phyloP scores from a whole-genome alignment of 2,329 filamentous ascomycete genomes.

The Emmonsia crescens region DNA sequence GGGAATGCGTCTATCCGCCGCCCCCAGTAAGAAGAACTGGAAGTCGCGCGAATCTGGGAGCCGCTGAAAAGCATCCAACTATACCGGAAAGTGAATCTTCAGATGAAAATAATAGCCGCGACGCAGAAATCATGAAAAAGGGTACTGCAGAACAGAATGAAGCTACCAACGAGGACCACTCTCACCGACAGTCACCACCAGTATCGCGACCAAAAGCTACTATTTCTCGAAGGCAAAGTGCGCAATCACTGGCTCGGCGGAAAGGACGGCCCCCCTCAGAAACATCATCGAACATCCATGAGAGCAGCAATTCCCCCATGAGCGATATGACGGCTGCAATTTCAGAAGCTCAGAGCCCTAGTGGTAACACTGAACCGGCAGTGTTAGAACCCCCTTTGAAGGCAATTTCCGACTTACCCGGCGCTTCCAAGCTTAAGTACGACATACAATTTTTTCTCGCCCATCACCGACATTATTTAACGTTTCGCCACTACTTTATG shows the following conservation, averaged over 20 bases:
- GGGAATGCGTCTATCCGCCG: constrained; percentile 83
- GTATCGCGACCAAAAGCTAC: constrained; percentile 14
- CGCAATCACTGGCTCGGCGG: constrained; percentile 20
- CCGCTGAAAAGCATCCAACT: constrained; percentile 27
- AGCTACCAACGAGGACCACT: constrained; percentile 24
- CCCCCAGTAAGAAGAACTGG: constrained; percentile 37
- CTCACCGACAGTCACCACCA: constrained; percentile 16
- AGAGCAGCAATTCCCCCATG: constrained; percentile 42
- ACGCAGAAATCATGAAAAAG: constrained; percentile 29
- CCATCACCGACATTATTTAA: constrained; percentile 69
- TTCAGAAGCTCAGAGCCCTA: constrained; percentile 26
- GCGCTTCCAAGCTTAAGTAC: constrained; percentile 33
- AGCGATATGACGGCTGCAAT: constrained; percentile 35
- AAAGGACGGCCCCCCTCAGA: constrained; percentile 21
- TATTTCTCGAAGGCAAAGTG: constrained; percentile 20
- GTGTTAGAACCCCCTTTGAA: constrained; percentile 10
- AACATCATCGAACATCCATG: constrained; percentile 28
- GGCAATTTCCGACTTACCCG: constrained; percentile 18
- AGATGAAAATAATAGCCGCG: constrained; percentile 37
- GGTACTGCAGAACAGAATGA: constrained; percentile 30
- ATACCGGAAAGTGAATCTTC: constrained; percentile 41
- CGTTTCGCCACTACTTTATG: constrained; percentile 71
- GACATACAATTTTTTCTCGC: constrained; percentile 69
- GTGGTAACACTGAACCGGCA: constrained; percentile 8
- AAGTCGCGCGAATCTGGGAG: constrained; percentile 34